Percentiles rank a stretch among this genome's conserved stretches.
phyloP scores from a whole-genome alignment of 225 moss, liverwort and hornwort genomes.

The Polytrichum formosum region DNA sequence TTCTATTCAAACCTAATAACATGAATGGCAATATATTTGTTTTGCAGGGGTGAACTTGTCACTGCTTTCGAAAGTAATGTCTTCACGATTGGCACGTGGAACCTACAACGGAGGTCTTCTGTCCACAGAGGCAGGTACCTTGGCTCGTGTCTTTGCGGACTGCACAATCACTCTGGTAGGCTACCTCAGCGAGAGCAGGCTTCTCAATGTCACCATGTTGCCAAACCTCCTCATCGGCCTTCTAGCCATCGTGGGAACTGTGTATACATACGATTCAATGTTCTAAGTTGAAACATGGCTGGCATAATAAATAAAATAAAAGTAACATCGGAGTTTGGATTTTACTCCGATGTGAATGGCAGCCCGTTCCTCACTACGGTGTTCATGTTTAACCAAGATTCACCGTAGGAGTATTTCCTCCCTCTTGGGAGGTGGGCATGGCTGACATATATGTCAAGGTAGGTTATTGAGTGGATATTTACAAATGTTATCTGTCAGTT shows the following conservation, averaged over 20 bases:
- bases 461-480: too few relatives aligned
- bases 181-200: conserved; percentile 27
- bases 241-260: conserved; percentile 43
- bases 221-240: conserved; percentile 62
- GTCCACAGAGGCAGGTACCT: conserved; percentile 87
- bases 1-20: too few relatives aligned
- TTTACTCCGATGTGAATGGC: too few relatives aligned
- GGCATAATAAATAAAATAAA: too few relatives aligned
- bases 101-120: conserved; percentile 87
- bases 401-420: too few relatives aligned
- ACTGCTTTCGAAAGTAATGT: conserved; percentile 74
- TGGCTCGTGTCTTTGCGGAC: conserved; percentile 73
- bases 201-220: conserved; percentile 62
- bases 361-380: too few relatives aligned
- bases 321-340: too few relatives aligned
- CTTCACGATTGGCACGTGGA: conserved; percentile 65
- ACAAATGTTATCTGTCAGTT: too few relatives aligned
- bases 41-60: conserved; percentile 85
- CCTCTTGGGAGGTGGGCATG: too few relatives aligned
- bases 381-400: too few relatives aligned
- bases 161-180: conserved; percentile 75
- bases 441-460: too few relatives aligned
- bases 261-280: conserved; percentile 70
- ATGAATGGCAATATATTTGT: too few relatives aligned
- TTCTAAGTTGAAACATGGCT: conserved; percentile 29